phyloP scores from a whole-genome alignment of 2,329 filamentous ascomycete genomes.

The Trichoderma endophyticum region DNA sequence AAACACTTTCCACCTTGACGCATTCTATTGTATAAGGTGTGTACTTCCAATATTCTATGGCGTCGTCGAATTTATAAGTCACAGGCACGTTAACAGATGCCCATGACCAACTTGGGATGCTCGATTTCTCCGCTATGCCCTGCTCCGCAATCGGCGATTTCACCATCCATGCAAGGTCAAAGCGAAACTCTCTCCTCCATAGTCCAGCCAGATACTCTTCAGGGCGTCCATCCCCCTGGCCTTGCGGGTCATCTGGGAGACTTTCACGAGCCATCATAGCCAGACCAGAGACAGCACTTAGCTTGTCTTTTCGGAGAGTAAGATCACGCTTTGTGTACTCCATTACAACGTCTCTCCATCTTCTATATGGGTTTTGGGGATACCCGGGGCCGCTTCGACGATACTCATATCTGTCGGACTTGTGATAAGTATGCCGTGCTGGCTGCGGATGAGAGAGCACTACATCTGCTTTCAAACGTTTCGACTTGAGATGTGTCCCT shows the following conservation, averaged over 20 bases:
- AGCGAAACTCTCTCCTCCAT: neutral
- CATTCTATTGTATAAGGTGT: neutral
- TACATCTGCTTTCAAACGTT: neutral
- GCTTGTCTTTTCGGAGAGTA: neutral
- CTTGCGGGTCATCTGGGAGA: neutral
- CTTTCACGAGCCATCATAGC: neutral
- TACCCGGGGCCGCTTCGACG: neutral
- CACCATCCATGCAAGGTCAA: neutral
- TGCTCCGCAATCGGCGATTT: too few species aligned
- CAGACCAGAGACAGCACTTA: neutral
- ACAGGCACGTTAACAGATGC: neutral
- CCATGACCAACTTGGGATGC: neutral
- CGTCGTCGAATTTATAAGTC: neutral
- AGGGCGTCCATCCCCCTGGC: neutral
- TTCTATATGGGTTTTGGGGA: neutral
- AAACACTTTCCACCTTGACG: neutral
- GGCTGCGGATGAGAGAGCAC: neutral
- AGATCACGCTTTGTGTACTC: neutral
- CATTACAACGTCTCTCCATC: neutral
- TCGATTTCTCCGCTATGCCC: neutral
- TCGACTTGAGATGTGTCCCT: neutral
- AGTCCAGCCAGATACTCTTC: neutral
- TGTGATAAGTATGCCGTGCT: neutral
- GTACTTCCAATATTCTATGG: neutral
- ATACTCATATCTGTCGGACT: neutral